These are phyloP conservation scores for Hymenoscyphus infarciens DNA, from an alignment of 2,329 filamentous ascomycete genomes.

Conservation along the genomic window DNA sequence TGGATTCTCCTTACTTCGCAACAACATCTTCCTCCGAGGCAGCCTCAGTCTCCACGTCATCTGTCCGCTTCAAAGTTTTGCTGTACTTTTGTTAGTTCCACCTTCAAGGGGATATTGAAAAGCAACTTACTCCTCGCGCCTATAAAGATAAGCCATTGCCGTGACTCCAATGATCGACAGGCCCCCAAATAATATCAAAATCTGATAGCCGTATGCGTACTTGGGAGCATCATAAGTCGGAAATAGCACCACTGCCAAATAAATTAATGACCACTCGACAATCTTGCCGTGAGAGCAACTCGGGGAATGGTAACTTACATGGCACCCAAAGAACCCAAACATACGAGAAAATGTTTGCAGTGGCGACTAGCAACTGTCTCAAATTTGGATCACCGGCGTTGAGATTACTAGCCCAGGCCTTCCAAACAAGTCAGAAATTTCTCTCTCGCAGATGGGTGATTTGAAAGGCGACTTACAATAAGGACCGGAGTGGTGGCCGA, in stretches of 20 bases:
- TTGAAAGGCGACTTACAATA: constrained; percentile 21
- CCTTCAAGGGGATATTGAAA: no score
- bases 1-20: no score
- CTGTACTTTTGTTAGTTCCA: no score
- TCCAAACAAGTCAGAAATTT: not conserved
- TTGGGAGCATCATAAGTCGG: constrained; percentile 37
- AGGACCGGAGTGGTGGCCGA: constrained; percentile 31
- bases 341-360: constrained; percentile 14
- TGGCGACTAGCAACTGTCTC: constrained; percentile 13
- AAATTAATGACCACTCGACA: not conserved
- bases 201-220: constrained; percentile 37
- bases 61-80: no score
- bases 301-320: not conserved
- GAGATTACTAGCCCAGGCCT: constrained; percentile 12
- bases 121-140: not conserved
- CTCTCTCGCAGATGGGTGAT: no score
- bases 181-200: constrained; percentile 36
- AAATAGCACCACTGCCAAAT: constrained; percentile 32
- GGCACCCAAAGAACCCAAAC: constrained; percentile 9
- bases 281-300: not conserved
- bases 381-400: constrained; percentile 8
- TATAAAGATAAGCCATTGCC: constrained; percentile 12
- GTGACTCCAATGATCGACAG: constrained; percentile 26
- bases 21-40: no score
- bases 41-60: no score